These are phyloP conservation scores for Neurospora terricola DNA, from an alignment of 495 filamentous ascomycete genomes.

Conservation along the genomic window DNA sequence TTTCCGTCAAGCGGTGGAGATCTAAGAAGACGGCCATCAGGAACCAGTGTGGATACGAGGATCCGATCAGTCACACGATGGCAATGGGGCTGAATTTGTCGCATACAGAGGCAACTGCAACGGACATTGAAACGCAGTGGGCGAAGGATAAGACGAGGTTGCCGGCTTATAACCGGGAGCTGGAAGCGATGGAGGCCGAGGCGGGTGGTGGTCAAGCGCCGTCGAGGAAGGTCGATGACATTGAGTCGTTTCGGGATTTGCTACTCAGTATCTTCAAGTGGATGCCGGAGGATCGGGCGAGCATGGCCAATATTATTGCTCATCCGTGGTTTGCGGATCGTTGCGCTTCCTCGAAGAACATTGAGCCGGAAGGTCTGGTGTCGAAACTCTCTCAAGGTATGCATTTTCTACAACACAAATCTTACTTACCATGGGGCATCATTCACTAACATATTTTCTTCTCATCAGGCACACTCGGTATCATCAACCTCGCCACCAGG, in stretches of 20 bases:
- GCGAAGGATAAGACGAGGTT: neutral
- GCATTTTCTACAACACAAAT: neutral
- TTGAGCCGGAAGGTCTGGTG: neutral
- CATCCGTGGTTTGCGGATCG: slow-evolving; percentile 9
- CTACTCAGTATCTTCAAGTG: slow-evolving; percentile 14
- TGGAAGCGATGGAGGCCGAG: no score
- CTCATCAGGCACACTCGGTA: neutral
- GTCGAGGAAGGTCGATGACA: no score
- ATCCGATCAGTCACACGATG: neutral
- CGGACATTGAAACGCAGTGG: neutral
- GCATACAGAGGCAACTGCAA: no score
- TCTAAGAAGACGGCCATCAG: no score
- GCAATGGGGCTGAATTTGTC: no score
- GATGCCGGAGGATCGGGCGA: slow-evolving; percentile 10
- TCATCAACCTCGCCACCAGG: neutral
- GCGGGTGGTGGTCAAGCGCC: no score
- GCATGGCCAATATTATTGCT: neutral
- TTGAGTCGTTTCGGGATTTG: slow-evolving; percentile 8
- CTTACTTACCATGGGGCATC: no score
- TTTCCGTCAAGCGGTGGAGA: neutral
- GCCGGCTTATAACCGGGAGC: no score
- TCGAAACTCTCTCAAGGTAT: neutral
- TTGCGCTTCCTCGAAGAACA: neutral
- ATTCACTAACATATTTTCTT: no score
- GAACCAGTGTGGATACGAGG: no score